Conservation (phyloP, 1,284 basidiomycete species). For the Nidula niveotomentosa region DNA sequence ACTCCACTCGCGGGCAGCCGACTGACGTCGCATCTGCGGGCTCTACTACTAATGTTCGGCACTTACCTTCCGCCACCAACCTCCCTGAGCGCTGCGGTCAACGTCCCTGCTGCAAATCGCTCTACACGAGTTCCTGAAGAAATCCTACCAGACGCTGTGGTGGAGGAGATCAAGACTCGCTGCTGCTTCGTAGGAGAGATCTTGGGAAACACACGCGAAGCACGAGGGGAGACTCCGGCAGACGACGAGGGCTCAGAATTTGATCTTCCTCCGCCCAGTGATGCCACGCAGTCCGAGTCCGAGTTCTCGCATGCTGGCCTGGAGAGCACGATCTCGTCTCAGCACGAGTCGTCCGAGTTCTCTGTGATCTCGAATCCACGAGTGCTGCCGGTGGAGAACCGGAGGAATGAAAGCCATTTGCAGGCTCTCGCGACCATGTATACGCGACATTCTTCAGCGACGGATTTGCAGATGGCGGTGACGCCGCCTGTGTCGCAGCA, state of each 20-base stretch:
- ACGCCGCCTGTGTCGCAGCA: conserved; percentile 63
- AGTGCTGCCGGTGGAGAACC: conserved; percentile 18
- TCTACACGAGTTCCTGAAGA: conserved; percentile 71
- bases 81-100: conserved; percentile 63
- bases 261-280: conserved; percentile 52
- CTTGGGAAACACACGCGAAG: conserved; percentile 40
- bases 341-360: conserved; percentile 59
- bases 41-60: conserved; percentile 78
- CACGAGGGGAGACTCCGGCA: conserved; percentile 39
- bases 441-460: conserved; percentile 70
- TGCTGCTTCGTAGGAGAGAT: conserved; percentile 75
- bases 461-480: conserved; percentile 66
- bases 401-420: conserved; percentile 49
- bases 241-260: conserved; percentile 45
- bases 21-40: conserved; percentile 74
- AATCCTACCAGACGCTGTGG: conserved; percentile 68
- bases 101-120: conserved; percentile 60
- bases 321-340: conserved; percentile 49
- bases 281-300: conserved; percentile 60
- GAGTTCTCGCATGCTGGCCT: conserved; percentile 56
- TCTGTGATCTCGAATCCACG: conserved; percentile 47
- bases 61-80: conserved; percentile 78
- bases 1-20: conserved; percentile 82
- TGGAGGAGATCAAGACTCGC: conserved; percentile 84
- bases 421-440: conserved; percentile 71